These are phyloP conservation scores for Pichia insulana DNA, from an alignment of 805 yeast genomes.

Conservation along the genomic window DNA sequence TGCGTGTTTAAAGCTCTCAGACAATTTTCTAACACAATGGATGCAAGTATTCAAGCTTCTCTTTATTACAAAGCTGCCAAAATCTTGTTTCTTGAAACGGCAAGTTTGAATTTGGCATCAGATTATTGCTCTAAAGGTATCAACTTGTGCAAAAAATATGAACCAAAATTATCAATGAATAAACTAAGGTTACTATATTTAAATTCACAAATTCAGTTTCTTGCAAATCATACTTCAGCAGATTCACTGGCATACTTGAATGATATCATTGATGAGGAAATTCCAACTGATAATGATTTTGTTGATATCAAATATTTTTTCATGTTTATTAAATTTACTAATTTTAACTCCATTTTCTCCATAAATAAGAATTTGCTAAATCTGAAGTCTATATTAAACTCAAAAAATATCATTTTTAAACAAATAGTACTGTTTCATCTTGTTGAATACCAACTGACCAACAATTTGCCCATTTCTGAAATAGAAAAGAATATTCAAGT, in stretches of 20 bases:
- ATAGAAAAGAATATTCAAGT: conserved; percentile 16
- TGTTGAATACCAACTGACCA: conserved; percentile 25
- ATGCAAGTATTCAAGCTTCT: conserved; percentile 27
- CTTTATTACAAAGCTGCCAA: conserved; percentile 31
- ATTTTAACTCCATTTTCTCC: conserved; percentile 24
- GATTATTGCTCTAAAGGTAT: conserved; percentile 26
- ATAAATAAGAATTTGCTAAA: conserved; percentile 19
- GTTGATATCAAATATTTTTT: conserved; percentile 23
- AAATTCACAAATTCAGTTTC: conserved; percentile 30
- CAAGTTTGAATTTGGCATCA: conserved; percentile 33
- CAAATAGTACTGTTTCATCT: conserved; percentile 24
- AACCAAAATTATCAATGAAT: conserved; percentile 16
- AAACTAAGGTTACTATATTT: conserved; percentile 30
- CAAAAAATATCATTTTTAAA: conserved; percentile 13
- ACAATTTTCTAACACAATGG: conserved; percentile 24
- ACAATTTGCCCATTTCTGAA: conserved; percentile 22
- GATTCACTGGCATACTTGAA: conserved; percentile 28
- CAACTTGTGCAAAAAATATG: conserved; percentile 17
- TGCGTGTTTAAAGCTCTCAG: conserved; percentile 28
- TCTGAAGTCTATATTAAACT: neutral
- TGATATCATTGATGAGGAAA: conserved; percentile 17
- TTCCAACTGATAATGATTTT: conserved; percentile 4
- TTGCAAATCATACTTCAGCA: conserved; percentile 10
- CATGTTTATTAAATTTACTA: conserved; percentile 25
- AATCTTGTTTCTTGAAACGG: conserved; percentile 34